Conservation (phyloP, 345 rosid species). For the Triadica sebifera region DNA sequence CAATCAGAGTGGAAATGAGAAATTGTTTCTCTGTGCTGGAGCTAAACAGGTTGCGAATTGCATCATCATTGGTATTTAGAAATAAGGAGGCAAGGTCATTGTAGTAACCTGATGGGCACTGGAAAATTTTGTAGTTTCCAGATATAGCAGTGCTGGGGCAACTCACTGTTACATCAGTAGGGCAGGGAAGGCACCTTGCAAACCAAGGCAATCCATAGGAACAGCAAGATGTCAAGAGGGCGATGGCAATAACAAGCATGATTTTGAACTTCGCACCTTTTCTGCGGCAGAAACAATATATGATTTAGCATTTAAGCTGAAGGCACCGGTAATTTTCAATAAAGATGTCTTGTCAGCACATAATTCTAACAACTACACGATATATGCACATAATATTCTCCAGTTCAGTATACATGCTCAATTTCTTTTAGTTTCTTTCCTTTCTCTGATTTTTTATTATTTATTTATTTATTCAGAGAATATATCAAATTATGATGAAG, state of each 20-base stretch:
- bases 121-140: conserved; percentile 78
- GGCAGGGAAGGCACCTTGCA: conserved; percentile 69
- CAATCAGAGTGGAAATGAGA: conserved; percentile 55
- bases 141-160: conserved; percentile 55
- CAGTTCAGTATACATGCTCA: background rate
- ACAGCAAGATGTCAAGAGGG: conserved; percentile 77
- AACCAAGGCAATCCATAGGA: conserved; percentile 89
- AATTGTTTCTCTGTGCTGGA: conserved; percentile 54
- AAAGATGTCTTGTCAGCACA: background rate
- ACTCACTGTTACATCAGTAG: conserved; percentile 42
- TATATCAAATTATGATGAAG: background rate
- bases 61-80: conserved; percentile 86
- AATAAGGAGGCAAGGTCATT: conserved; percentile 89
- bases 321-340: background rate
- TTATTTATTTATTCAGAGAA: background rate
- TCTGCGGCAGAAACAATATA: conserved; percentile 41
- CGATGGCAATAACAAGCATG: conserved; percentile 59
- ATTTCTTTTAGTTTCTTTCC: background rate
- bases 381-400: background rate
- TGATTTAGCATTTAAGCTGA: background rate
- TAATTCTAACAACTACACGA: background rate
- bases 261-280: conserved; percentile 70
- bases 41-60: conserved; percentile 70
- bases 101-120: conserved; percentile 72
- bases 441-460: background rate